Base-by-base conservation (phyloP, 1,284 basidiomycete species). In the Xerocomus nothofagi region DNA sequence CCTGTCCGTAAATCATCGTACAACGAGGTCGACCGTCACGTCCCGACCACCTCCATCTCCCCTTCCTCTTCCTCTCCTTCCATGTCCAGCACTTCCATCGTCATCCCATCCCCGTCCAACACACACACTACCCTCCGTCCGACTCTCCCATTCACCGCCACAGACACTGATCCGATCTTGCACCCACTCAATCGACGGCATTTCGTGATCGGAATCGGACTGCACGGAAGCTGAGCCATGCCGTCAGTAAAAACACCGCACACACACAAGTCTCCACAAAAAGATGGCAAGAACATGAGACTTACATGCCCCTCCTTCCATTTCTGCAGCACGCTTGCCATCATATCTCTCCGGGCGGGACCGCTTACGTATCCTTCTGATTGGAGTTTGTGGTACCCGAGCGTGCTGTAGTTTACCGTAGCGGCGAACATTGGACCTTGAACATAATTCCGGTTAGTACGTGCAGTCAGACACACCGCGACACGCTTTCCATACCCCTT, bases 41-140 rank as follows among this genome's bases (percentile, higher is more conserved):
- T 61, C 60, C 68, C 70, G 52, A 66, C 69, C 51, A 62, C 68
- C 63, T 69, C 69, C 56, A 58, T 57, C 54, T 57, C 59, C 31
- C n/a, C 55, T 34, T 61, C 60, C 38, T 59, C 68, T 14, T 61
- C 82, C 61, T 61, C 82, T 76, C 78, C 84, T 71, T 88, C 88
- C 71, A 91, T 75, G 73, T 91, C 88, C 60, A 91, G 71, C 45
- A 84, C 76, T 71, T 91, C 87, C 73, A 89, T 65, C 53, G 70
- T 71, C 56, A 71, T 73, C 55, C 86, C 86, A 44, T 73, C 72
- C 51, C 66, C 71, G 64, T 86, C 85, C 65, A 91, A 65, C 50
- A 90, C 78, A 65, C 87, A 88, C 15, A 81, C 86, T 45, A 89
- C 81, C 62, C 86, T 75, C 60, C 89, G 81, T 53, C 86, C 86